phyloP scores from a whole-genome alignment of 2,329 filamentous ascomycete genomes.

The Aspergillus tamarii region DNA sequence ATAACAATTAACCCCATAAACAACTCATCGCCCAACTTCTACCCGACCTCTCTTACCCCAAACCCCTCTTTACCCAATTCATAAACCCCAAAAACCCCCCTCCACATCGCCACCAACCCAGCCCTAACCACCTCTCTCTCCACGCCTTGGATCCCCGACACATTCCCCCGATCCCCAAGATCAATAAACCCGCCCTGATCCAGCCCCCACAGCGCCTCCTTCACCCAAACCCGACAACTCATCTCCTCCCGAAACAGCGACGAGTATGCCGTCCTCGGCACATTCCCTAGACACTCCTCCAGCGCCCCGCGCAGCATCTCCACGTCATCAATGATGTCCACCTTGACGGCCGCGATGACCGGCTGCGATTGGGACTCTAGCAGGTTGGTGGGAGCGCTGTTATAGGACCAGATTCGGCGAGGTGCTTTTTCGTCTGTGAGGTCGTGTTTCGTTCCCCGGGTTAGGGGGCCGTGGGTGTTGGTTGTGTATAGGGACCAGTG shows the following conservation, averaged over 20 bases:
- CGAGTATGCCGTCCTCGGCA: not conserved
- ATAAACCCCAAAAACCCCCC: not conserved
- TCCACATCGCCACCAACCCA: slow-evolving; percentile 1
- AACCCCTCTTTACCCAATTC: not conserved
- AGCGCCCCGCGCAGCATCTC: not conserved
- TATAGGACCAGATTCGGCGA: not conserved
- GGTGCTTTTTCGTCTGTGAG: not conserved
- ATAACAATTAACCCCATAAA: too few species aligned
- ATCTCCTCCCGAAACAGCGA: not conserved
- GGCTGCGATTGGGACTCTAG: not conserved
- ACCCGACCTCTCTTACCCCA: not conserved
- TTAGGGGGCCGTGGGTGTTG: not conserved
- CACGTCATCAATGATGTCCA: not conserved
- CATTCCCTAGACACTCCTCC: not conserved
- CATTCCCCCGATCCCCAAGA: not conserved
- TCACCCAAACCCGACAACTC: not conserved
- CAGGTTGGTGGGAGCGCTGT: not conserved
- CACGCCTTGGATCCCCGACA: slow-evolving; percentile 14
- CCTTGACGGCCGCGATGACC: not conserved
- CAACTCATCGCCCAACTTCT: not conserved
- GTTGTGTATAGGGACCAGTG: not conserved
- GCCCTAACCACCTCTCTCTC: not conserved
- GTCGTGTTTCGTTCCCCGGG: not conserved
- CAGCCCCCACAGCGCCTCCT: slow-evolving; percentile 3
- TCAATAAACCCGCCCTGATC: slow-evolving; percentile 3